Evolutionary conservation across 257 asterid species (phyloP).

Genomic region (Knoxia roxburghii): DNA sequence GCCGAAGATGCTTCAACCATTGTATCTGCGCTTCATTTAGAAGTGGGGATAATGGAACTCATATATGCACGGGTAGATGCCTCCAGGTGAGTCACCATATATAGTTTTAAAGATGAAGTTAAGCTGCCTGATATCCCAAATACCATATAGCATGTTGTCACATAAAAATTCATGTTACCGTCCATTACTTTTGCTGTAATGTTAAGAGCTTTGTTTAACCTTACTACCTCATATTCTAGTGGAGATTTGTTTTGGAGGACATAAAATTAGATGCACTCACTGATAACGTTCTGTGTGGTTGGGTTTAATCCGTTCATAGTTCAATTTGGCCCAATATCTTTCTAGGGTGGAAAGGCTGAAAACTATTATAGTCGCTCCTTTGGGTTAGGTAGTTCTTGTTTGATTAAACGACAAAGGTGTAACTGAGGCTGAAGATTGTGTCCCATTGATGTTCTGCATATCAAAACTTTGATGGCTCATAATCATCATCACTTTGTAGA

Average conservation of each 20-base stretch:
- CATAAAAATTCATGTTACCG: no score
- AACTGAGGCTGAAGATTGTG: neutral
- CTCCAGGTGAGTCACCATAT: constrained; percentile 52
- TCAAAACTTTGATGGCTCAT: neutral
- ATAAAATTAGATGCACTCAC: neutral
- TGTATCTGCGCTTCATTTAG: constrained; percentile 63
- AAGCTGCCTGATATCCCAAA: neutral
- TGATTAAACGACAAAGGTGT: neutral
- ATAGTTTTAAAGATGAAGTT: constrained; percentile 1
- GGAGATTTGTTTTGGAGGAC: neutral
- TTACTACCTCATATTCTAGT: neutral
- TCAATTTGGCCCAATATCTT: neutral
- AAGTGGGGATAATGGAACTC: constrained; percentile 75
- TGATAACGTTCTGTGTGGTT: neutral
- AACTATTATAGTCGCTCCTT: neutral
- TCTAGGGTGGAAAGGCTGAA: neutral
- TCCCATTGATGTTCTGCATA: neutral
- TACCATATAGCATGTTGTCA: neutral
- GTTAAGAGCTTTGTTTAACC: neutral
- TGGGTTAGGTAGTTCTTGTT: neutral
- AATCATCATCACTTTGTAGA: neutral
- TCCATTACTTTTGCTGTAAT: neutral
- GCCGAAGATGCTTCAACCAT: constrained; percentile 55
- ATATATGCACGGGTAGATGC: constrained; percentile 79
- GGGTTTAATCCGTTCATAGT: neutral